These are phyloP conservation scores for Liriodendron chinense DNA, from an alignment of 164 flowering plant species.

Conservation along the genomic window DNA sequence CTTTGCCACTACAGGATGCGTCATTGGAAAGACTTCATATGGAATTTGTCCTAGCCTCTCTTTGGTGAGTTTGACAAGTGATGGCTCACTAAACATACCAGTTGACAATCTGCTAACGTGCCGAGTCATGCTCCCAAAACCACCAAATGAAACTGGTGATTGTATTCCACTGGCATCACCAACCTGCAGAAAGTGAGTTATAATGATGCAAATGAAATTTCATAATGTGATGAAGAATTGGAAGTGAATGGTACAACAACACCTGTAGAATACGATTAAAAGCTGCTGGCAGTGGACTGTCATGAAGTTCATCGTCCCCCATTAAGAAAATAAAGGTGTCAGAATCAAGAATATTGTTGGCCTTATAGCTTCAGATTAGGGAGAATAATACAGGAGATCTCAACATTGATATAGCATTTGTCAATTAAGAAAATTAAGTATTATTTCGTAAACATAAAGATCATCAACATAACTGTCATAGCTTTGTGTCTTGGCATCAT, in stretches of 20 bases:
- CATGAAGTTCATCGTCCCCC: constrained; percentile 21
- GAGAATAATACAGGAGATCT: neutral
- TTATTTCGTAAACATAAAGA: neutral
- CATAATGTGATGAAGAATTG: constrained; percentile 15
- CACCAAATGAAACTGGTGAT: constrained; percentile 97
- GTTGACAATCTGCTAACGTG: constrained; percentile 78
- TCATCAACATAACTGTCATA: too few relatives aligned
- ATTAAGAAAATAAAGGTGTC: constrained; percentile 18
- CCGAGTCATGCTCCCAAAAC: constrained; percentile 96
- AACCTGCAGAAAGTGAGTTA: constrained; percentile 56
- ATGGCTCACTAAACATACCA: constrained; percentile 38
- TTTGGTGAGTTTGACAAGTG: neutral
- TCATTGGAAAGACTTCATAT: neutral
- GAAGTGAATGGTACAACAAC: constrained; percentile 10
- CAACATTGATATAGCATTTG: neutral
- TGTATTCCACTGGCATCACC: constrained; percentile 99
- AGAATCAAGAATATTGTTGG: constrained; percentile 16
- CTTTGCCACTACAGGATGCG: neutral
- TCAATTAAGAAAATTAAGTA: neutral
- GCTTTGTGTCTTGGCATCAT: neutral
- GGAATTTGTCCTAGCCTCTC: neutral
- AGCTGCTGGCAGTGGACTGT: constrained; percentile 89
- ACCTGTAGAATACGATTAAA: constrained; percentile 91
- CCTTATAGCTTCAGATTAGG: neutral
- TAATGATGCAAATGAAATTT: constrained; percentile 11